Base-by-base conservation (phyloP, 805 yeast genomes). In the Scheffersomyces coipomensis region DNA sequence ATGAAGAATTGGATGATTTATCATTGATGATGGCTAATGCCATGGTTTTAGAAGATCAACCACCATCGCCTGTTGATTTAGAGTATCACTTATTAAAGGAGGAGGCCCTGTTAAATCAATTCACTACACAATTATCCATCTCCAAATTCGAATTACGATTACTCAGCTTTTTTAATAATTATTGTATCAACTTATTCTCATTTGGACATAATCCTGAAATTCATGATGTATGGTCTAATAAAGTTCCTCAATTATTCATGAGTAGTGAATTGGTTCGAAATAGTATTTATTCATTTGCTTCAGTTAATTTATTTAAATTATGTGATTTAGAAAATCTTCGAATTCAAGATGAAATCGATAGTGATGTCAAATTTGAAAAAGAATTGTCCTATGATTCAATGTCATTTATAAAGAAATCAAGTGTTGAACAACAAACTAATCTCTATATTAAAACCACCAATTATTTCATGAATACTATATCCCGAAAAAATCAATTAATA, bases 161-260 rank as follows among this genome's bases (percentile, higher is more conserved):
- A 24, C 17, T 48, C 16, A 42, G 53, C 10, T 63, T 60, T 38
- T 64, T 64, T 49, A 48, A 62, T 29, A 42, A 40, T 34, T 48
- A 51, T 30, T 62, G 70, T 39, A 42, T 61, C 4, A 49, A 55
- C 5, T 35, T 56, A 10, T 56, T 64, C 39, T 49, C 64, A 5
- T 56, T 44, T 42, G 56, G 54, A 7, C 50, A 49, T 25, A 51
- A 55, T 37, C 34, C 40, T 17, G 42, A 31, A 6, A 49, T 55
- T 12, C 54, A 58, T 19, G 34, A 38, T 9, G 47, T 54, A 5
- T 64, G 68, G 68, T 46, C 47, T 12, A 32, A 35, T 9, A 39
- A 47, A n/a, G 58, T 60, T 1, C 68, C 68, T 4, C 30, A 40
- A 9, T 40, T 51, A 19, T 62, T 62, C 38, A 42, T 52, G 19